These are phyloP conservation scores for Schoenoplectus triqueter DNA, from an alignment of 202 grass and related monocot species.

Conservation along the genomic window DNA sequence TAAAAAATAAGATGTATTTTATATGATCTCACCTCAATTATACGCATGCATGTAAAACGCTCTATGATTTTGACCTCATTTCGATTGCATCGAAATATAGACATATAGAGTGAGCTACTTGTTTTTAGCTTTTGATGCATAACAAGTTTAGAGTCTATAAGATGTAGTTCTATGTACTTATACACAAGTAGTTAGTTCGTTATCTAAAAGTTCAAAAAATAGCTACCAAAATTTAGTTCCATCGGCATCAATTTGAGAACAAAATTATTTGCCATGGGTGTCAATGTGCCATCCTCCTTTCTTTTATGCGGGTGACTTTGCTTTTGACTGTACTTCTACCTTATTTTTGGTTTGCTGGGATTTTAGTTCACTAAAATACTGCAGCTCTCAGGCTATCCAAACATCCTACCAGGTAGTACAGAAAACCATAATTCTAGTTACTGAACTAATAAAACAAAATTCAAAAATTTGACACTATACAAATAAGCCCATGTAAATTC, in stretches of 20 bases:
- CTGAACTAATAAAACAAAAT: neutral
- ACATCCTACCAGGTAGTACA: neutral
- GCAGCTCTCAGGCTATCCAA: neutral
- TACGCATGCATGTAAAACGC: neutral
- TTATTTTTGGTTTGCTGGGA: neutral
- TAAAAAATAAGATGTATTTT: neutral
- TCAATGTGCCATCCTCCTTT: neutral
- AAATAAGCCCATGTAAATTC: neutral
- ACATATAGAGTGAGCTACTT: neutral
- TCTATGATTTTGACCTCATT: neutral
- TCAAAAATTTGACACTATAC: neutral
- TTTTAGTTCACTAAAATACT: constrained; percentile 2
- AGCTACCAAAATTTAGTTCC: neutral
- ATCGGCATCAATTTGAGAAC: neutral
- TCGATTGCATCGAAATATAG: neutral
- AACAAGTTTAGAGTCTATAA: neutral
- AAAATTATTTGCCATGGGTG: neutral
- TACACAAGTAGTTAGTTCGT: neutral
- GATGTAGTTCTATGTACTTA: neutral
- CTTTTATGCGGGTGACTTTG: neutral
- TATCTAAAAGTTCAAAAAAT: neutral
- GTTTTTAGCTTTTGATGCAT: neutral
- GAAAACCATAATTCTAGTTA: neutral
- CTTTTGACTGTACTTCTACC: neutral
- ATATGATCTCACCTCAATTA: neutral